phyloP scores from a whole-genome alignment of 106 monocot genomes.

The Platanthera guangdongensis region DNA sequence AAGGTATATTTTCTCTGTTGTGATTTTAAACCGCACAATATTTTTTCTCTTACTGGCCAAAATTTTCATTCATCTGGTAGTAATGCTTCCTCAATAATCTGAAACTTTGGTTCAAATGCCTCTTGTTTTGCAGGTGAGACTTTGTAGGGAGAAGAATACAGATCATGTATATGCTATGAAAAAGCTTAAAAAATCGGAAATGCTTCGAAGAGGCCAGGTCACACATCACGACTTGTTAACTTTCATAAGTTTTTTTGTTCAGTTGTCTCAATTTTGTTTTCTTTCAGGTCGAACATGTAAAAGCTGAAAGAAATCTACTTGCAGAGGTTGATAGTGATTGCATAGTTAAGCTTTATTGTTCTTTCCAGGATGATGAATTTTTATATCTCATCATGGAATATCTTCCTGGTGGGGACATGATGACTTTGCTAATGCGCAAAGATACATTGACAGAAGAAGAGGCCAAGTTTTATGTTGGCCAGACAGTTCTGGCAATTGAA shows the following conservation, averaged over 20 bases:
- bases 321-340: conserved; percentile 34
- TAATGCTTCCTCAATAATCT: neutral
- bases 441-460: conserved; percentile 47
- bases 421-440: conserved; percentile 27
- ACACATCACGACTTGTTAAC: neutral
- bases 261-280: conserved; percentile 5
- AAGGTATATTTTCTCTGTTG: neutral
- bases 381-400: conserved; percentile 59
- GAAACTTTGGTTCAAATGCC: neutral
- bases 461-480: conserved; percentile 53
- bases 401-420: conserved; percentile 65
- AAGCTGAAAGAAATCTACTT: conserved; percentile 53
- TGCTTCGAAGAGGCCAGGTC: conserved; percentile 52
- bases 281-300: conserved; percentile 52
- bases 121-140: conserved; percentile 26
- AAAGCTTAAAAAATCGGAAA: conserved; percentile 39
- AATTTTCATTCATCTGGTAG: neutral
- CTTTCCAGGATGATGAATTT: conserved; percentile 35
- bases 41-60: neutral
- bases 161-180: conserved; percentile 23
- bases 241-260: conserved; percentile 1
- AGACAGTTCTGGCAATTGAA: conserved; percentile 49
- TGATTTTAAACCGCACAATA: neutral
- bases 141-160: conserved; percentile 35
- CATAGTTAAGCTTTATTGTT: conserved; percentile 23